Percentiles rank a stretch among this genome's conserved stretches.
Conservation (phyloP, 495 filamentous ascomycete genomes). For the Astrocystis sublimbata region DNA sequence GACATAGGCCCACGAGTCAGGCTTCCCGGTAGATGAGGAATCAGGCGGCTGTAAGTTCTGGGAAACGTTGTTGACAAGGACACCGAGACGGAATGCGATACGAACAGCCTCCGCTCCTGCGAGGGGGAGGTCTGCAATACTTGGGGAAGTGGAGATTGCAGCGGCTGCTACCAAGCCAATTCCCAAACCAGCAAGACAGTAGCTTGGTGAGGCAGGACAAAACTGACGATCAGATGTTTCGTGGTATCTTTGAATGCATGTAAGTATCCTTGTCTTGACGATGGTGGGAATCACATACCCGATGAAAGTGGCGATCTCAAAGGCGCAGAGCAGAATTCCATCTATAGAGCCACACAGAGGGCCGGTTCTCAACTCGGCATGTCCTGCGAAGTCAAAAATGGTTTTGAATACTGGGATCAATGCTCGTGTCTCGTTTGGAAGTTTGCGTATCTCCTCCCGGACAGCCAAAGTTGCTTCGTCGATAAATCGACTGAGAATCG, state of each 20-base stretch:
- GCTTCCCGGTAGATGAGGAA: not conserved
- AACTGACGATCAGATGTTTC: slow-evolving; percentile 29
- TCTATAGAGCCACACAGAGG: slow-evolving; percentile 41
- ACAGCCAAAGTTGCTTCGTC: slow-evolving; percentile 38
- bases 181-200: slow-evolving; percentile 39
- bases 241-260: slow-evolving; percentile 17
- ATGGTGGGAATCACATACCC: too few relatives aligned
- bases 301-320: slow-evolving; percentile 42
- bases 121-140: slow-evolving; percentile 29
- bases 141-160: slow-evolving; percentile 40
- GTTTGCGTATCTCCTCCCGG: slow-evolving; percentile 35
- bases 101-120: slow-evolving; percentile 37
- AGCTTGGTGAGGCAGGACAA: slow-evolving; percentile 22
- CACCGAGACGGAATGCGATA: slow-evolving; percentile 41
- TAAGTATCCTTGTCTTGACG: too few relatives aligned
- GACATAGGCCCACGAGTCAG: slow-evolving; percentile 47
- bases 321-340: slow-evolving; percentile 37
- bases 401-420: slow-evolving; percentile 43
- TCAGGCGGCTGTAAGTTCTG: slow-evolving; percentile 36
- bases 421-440: slow-evolving; percentile 14
- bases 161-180: slow-evolving; percentile 41
- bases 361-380: slow-evolving; percentile 33
- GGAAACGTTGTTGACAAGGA: slow-evolving; percentile 39
- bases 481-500: slow-evolving; percentile 40
- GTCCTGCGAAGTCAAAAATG: slow-evolving; percentile 37